Evolutionary conservation across 1,284 basidiomycete genomes (phyloP).

Genomic region (Cryptococcus jaspeensis): DNA sequence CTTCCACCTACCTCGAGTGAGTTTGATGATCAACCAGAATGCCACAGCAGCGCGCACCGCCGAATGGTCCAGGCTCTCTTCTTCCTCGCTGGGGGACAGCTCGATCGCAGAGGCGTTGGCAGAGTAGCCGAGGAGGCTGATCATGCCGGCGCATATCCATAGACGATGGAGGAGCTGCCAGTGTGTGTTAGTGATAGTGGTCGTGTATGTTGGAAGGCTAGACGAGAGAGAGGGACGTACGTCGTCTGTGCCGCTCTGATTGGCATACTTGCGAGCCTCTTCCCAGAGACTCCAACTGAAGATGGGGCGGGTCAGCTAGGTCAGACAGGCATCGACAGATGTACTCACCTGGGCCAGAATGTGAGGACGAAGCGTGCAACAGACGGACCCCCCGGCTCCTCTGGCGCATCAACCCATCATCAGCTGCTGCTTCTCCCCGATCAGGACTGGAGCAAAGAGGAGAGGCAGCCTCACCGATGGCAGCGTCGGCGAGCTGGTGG

Average conservation of each 20-base stretch:
- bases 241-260: conserved; percentile 47
- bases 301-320: neutral
- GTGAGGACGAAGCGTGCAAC: conserved; percentile 40
- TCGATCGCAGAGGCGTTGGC: conserved; percentile 50
- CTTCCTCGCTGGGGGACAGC: conserved; percentile 22
- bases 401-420: conserved; percentile 2
- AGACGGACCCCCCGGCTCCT: conserved; percentile 25
- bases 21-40: conserved; percentile 45
- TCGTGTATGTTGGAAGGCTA: too few relatives aligned
- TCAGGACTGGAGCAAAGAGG: neutral
- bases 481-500: conserved; percentile 51
- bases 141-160: conserved; percentile 50
- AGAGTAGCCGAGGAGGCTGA: conserved; percentile 45
- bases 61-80: conserved; percentile 18
- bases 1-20: conserved; percentile 19
- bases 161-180: conserved; percentile 41
- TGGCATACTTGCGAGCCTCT: conserved; percentile 49
- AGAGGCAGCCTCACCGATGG: conserved; percentile 21
- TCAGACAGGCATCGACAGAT: neutral
- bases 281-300: conserved; percentile 48
- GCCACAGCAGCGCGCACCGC: conserved; percentile 35
- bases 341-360: conserved; percentile 41
- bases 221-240: conserved; percentile 18
- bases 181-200: neutral
- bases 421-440: too few relatives aligned